phyloP scores from a whole-genome alignment of 1,284 basidiomycete species.

The Neolentinus lepideus region DNA sequence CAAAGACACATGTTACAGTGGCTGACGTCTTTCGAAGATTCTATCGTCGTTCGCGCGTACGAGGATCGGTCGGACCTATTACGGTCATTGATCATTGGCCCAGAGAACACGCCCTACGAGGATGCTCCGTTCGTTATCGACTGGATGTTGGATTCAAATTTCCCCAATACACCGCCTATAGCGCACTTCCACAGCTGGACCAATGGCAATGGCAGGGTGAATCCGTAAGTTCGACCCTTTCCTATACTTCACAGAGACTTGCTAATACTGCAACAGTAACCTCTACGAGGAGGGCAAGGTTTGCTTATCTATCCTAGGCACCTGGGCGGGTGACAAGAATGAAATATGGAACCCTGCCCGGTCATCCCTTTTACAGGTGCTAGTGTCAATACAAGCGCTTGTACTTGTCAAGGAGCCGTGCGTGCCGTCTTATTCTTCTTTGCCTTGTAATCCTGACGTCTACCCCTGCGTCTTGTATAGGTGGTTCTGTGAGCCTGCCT shows the following conservation, averaged over 20 bases:
- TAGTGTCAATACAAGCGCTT: conserved; percentile 90
- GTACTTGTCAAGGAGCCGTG: conserved; percentile 90
- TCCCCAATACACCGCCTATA: conserved; percentile 80
- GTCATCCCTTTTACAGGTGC: conserved; percentile 85
- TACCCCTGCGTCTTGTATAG: conserved; percentile 26
- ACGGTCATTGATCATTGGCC: conserved; percentile 86
- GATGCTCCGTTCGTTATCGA: conserved; percentile 94
- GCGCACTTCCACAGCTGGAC: conserved; percentile 95
- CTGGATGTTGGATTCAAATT: conserved; percentile 85
- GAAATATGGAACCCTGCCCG: conserved; percentile 79
- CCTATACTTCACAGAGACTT: neutral
- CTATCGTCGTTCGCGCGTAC: conserved; percentile 65
- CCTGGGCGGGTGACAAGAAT: conserved; percentile 84
- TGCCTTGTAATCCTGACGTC: conserved; percentile 4
- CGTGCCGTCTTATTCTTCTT: conserved; percentile 22
- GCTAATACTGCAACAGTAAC: conserved; percentile 42
- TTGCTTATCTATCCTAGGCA: conserved; percentile 86
- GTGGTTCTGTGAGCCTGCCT: conserved; percentile 90
- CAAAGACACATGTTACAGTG: no score
- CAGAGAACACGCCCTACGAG: conserved; percentile 89
- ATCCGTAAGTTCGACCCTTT: conserved; percentile 47
- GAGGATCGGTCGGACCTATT: conserved; percentile 84
- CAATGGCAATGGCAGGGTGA: conserved; percentile 87
- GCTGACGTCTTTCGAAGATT: conserved; percentile 33
- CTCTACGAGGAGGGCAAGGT: conserved; percentile 96